Percentiles rank a stretch among this genome's conserved stretches.
Evolutionary conservation across 148 eudicot species (phyloP).

Genomic region (Beta vulgaris): DNA sequence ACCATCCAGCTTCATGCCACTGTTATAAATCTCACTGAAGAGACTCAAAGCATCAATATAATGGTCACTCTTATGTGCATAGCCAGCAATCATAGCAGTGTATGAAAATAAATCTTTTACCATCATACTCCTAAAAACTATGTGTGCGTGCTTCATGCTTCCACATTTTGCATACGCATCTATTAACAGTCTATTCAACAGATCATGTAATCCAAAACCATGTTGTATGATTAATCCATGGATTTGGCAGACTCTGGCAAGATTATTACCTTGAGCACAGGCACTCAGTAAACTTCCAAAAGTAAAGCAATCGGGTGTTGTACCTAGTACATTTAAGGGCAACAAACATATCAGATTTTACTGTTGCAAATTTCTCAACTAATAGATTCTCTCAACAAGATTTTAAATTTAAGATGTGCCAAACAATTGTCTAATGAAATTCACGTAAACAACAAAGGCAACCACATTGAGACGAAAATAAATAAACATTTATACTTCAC

Average conservation of each 20-base stretch:
- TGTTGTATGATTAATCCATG: slow-evolving; percentile 32
- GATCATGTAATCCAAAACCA: slow-evolving; percentile 34
- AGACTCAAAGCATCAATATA: slow-evolving; percentile 34
- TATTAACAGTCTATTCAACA: slow-evolving; percentile 25
- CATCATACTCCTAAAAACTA: slow-evolving; percentile 25
- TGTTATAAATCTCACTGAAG: slow-evolving; percentile 28
- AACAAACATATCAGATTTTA: slow-evolving; percentile 13
- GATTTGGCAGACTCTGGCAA: slow-evolving; percentile 17
- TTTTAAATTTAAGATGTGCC: background rate
- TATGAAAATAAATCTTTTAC: slow-evolving; percentile 31
- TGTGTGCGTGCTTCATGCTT: slow-evolving; percentile 26
- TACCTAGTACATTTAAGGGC: slow-evolving; percentile 24
- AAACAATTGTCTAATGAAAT: background rate
- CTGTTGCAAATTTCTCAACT: background rate
- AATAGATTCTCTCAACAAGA: background rate
- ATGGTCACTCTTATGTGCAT: slow-evolving; percentile 25
- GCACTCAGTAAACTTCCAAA: slow-evolving; percentile 35
- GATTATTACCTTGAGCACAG: slow-evolving; percentile 23
- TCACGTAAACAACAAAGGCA: background rate
- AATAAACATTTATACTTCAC: slow-evolving; percentile 18
- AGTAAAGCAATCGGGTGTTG: slow-evolving; percentile 40
- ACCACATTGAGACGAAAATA: background rate
- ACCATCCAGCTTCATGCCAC: slow-evolving; percentile 34
- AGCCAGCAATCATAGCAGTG: slow-evolving; percentile 38
- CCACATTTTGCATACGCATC: slow-evolving; percentile 48